A percentile compares a stretch with the other conserved stretches of the same genome.
phyloP scores from a whole-genome alignment of 2,329 filamentous ascomycete species.

The Hymenoscyphus occultus region DNA sequence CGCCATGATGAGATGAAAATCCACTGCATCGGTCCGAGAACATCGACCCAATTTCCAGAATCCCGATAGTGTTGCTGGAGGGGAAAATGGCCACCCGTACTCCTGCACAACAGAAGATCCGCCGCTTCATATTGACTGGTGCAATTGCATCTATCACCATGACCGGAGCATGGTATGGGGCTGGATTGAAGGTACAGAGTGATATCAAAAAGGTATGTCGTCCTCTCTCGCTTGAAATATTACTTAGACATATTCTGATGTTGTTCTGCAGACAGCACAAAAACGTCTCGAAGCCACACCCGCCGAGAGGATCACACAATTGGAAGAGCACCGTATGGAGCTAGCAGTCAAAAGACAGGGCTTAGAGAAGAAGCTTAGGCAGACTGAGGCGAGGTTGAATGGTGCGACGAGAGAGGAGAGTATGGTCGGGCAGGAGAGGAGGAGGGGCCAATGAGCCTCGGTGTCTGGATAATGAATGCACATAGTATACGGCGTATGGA shows the following conservation, averaged over 20 bases:
- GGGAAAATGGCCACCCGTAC: conserved; percentile 11
- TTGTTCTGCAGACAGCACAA: conserved; percentile 41
- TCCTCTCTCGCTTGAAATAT: background rate
- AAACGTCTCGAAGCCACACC: conserved; percentile 48
- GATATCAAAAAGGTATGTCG: conserved; percentile 50
- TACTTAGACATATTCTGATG: background rate
- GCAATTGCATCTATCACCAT: conserved; percentile 55
- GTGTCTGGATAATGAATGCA: background rate
- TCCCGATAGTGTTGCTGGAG: background rate
- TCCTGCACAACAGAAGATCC: conserved; percentile 35
- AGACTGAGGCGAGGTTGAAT: conserved; percentile 43
- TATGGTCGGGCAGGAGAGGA: conserved; percentile 35
- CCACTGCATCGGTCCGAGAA: background rate
- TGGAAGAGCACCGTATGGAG: conserved; percentile 49
- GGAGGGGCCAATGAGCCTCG: conserved; percentile 15
- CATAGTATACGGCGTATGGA: background rate
- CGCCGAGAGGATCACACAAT: conserved; percentile 52
- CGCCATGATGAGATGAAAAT: conserved; percentile 1
- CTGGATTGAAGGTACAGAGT: conserved; percentile 52
- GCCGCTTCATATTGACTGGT: conserved; percentile 51
- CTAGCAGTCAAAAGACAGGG: conserved; percentile 50
- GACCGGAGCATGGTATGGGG: conserved; percentile 57
- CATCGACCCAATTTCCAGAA: background rate
- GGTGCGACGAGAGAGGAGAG: conserved; percentile 41
- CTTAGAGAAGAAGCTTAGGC: conserved; percentile 55